Base-by-base conservation (phyloP, 257 asterid species). In the Cordia subcordata region DNA sequence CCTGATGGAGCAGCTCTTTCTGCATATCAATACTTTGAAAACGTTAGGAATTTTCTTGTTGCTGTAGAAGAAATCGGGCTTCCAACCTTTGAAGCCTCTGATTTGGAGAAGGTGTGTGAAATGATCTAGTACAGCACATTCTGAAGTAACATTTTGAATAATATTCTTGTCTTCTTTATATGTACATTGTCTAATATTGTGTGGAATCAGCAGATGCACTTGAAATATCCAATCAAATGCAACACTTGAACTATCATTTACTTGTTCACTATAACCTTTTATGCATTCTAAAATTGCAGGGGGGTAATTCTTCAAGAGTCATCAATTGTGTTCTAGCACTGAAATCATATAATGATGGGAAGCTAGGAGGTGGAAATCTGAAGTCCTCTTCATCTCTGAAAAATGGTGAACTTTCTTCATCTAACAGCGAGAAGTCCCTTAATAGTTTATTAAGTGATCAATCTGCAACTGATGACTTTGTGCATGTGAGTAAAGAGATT, bases 1-100 rank as follows among this genome's bases (percentile, higher is more conserved):
- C 93, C 98, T 57, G 95, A 88, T 68, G 98, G 95, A 42, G 93
- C 94, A 70, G 85, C 98, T 64, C 79, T 79, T 60, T 82, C 88
- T 44, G 96, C 93, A 55, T 84, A 70, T 67, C 98, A 88, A 46
- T 85, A 88, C 84, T 88, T 81, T 46, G 98, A 88, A 68, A 92
- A 92, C 54, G 69, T 88, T 64, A 80, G 94, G 69, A 92, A 86
- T 75, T 92, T 92, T 68, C 91, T 92, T 19, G 86, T 64, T 14
- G 86, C 88, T 16, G 66, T 83, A 52, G 88, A 73, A 71, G 83
- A 82, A 58, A 76, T 88, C 82, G 95, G 95, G 60, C 75, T 92
- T 66, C 97, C 97, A 13, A 72, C 95, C 22, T 92, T 92, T 57
- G 94, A 92, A 74, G 94, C 85, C 39, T 86, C 96, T 62, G 99